Evolutionary conservation across 305 asterid species (phyloP), one percentile per base, ranked within the genome.

Genomic region (Stenogyne calaminthoides): DNA sequence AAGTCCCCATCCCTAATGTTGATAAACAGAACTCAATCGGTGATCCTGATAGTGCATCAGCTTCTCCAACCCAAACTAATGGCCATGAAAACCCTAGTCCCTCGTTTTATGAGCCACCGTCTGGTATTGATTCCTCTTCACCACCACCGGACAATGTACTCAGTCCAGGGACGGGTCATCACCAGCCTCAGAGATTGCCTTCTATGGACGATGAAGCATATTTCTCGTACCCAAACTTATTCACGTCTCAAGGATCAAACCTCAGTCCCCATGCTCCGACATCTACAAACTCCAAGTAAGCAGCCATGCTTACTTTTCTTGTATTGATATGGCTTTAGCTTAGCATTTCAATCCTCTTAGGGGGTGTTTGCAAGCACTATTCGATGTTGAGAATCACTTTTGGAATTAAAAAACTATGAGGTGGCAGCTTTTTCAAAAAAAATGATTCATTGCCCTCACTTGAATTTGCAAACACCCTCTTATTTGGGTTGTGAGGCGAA

Each of bases 181-280:
- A 78, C 78, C 95, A 85, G 29, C 94, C 96, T 69, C 93, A 81
- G 84, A 83, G 96, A 72, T 73, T 87, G 84, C 89, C 96, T 40
- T 91, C 95, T 0, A 80, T 87, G 88, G 98, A 95, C 11, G 93
- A 93, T 40, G 99, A 91, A 5, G 2, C 91, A 10, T 82, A 69
- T 71, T 87, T 88, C 79, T 80, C 99, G 7, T 93, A 95, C 71
- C 98, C 98, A 0, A 91, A 89, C 83, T 73, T 95, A 83, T 95
- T 95, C 81, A 76, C 81, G 4, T 37, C 88, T 44, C 92, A 85
- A 76, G 84, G 88, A 57, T 76, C 96, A 2, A 81, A 74, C 77
- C 73, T 80, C 60, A 65, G 77, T 32, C 62, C 84, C 52, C 85
- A 54, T 59, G 14, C 87, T 9, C 77, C 76, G 72, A 88, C 91